phyloP scores from a whole-genome alignment of 345 rosid genomes.

The Salix koriyanagi region DNA sequence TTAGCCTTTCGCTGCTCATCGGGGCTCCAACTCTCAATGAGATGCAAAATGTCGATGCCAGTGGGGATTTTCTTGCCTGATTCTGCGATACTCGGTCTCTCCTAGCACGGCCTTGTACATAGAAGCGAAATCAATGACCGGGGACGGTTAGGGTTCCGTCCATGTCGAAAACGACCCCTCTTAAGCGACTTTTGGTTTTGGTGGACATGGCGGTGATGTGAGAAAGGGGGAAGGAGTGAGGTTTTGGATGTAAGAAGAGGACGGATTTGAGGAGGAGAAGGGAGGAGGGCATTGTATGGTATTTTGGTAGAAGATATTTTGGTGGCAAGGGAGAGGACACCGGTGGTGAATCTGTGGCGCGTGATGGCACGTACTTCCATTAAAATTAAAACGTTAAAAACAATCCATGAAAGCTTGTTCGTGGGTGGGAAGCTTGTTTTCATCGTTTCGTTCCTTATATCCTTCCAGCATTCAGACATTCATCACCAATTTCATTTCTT shows the following conservation, averaged over 20 bases:
- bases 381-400: too few species aligned
- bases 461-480: too few species aligned
- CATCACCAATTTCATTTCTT: too few species aligned
- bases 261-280: constrained; percentile 21
- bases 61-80: constrained; percentile 60
- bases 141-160: constrained; percentile 92
- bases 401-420: too few species aligned
- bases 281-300: constrained; percentile 18
- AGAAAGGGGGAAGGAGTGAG: background rate
- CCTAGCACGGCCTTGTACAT: constrained; percentile 88
- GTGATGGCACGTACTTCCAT: too few species aligned
- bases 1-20: constrained; percentile 56
- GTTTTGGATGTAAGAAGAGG: constrained; percentile 14
- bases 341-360: too few species aligned
- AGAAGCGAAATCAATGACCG: constrained; percentile 83
- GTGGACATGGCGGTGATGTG: constrained; percentile 19
- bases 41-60: constrained; percentile 82
- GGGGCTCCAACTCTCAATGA: constrained; percentile 65
- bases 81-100: constrained; percentile 58
- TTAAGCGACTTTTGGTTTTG: constrained; percentile 15
- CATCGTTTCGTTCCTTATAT: too few species aligned
- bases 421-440: too few species aligned
- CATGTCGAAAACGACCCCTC: constrained; percentile 29
- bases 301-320: too few species aligned
- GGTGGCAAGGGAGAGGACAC: too few species aligned